Evolutionary conservation across 164 flowering plant species (phyloP), one percentile per base, ranked within the genome.

Genomic region (Akebia trifoliata): DNA sequence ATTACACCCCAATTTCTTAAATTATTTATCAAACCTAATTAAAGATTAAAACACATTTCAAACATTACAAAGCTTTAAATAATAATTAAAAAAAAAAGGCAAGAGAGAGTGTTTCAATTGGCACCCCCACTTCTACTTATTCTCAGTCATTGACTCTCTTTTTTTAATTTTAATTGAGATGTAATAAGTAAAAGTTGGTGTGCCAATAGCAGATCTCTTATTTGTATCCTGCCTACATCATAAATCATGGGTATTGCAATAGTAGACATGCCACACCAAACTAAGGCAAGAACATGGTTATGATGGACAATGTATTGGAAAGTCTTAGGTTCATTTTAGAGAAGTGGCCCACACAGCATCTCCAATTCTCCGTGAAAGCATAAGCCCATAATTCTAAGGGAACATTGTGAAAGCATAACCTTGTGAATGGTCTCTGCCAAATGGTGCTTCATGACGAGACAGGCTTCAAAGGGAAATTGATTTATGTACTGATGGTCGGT

Each of bases 401-500:
- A 10, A 49, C 29, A 40, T 25, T 3, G 28, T 8, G 36, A 38
- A 11, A 35, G 50, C 38, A 46, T 43, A 42, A 93, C 98, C 99
- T 87, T 76, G 62, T 86, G 85, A 70, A 90, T 57, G 28, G 97
- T 94, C 52, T 86, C 93, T 26, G 99, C 96, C 71, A 94, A 76
- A 77, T 88, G 95, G 73, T 94, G 99, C 66, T 94, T 94, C 99
- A 94, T 94, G 67, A 94, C 99, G 37, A 94, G 80, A 72, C 96
- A 94, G 72, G 97, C 91, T 76, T 94, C 99, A 65, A 70, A 90
- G 6, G 99, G 99, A 65, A 88, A 94, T 65, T 94, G 99, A 57
- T 94, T 94, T n/a, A 85, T 57, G 70, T 77, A 86, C 58, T 90
- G 97, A 28, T 72, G 61, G 55, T 90, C 91, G 37, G 81, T 84